Conservation (phyloP, 2,329 filamentous ascomycete species). For the Phialemonium atrogriseum region DNA sequence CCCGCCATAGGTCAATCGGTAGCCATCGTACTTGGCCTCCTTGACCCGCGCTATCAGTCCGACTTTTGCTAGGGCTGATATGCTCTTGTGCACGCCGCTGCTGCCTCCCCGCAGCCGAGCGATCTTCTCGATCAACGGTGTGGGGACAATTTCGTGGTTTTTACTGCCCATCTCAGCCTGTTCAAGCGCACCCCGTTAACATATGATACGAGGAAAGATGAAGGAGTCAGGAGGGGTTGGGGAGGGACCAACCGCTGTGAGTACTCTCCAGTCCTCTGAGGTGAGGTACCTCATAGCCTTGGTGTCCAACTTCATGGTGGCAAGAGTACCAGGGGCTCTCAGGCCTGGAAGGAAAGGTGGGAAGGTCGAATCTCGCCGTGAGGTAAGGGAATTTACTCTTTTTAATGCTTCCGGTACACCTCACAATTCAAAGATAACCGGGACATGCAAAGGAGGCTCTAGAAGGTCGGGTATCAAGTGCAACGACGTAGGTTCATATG, state of each 20-base stretch:
- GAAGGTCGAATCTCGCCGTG: too few species aligned
- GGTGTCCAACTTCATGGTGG: conserved; percentile 85
- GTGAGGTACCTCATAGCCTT: conserved; percentile 89
- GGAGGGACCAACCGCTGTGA: conserved; percentile 65
- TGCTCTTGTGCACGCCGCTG: conserved; percentile 74
- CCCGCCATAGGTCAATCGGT: conserved; percentile 91
- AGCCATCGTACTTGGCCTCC: conserved; percentile 95
- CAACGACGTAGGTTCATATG: too few species aligned
- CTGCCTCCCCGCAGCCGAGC: conserved; percentile 71
- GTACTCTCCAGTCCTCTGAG: conserved; percentile 88
- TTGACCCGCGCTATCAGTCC: conserved; percentile 88
- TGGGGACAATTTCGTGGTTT: conserved; percentile 96
- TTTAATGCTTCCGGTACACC: too few species aligned
- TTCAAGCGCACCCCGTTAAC: too few species aligned
- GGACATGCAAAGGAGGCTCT: too few species aligned
- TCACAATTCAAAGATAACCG: too few species aligned
- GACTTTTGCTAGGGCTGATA: conserved; percentile 85
- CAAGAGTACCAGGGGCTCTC: too few species aligned
- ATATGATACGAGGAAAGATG: conserved; percentile 11
- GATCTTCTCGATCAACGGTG: conserved; percentile 75
- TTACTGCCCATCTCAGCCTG: conserved; percentile 90
- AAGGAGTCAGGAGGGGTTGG: conserved; percentile 16
- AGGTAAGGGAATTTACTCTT: too few species aligned
- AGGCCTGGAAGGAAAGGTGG: too few species aligned
- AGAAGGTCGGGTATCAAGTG: too few species aligned